A percentile compares a stretch with the other conserved stretches of the same genome.
Evolutionary conservation across 2,329 filamentous ascomycete species (phyloP).

Genomic region (Pseudovirgaria hyperparasitica): DNA sequence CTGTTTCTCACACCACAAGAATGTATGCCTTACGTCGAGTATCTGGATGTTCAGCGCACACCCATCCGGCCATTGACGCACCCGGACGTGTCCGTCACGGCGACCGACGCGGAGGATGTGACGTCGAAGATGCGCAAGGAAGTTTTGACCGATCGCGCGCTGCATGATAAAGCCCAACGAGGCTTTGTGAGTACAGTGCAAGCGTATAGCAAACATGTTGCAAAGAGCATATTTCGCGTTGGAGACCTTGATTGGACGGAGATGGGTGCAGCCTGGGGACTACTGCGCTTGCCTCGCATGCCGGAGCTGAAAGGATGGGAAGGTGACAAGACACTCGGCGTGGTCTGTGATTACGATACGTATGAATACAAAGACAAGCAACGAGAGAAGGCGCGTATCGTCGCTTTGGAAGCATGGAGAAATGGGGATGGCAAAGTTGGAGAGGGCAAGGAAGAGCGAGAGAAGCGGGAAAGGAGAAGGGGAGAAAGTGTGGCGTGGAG

Average conservation of each 20-base stretch:
- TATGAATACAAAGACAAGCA: conserved; percentile 33
- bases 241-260: conserved; percentile 75
- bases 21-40: conserved; percentile 83
- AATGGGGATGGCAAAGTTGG: conserved; percentile 15
- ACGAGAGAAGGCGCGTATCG: conserved; percentile 29
- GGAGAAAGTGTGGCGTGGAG: conserved; percentile 19
- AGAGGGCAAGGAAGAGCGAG: conserved; percentile 7
- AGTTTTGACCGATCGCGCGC: conserved; percentile 46
- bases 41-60: conserved; percentile 76
- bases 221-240: conserved; percentile 79
- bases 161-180: conserved; percentile 80
- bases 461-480: conserved; percentile 14
- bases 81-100: conserved; percentile 44
- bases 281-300: conserved; percentile 84
- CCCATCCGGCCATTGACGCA: conserved; percentile 55
- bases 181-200: conserved; percentile 91
- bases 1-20: conserved; percentile 71
- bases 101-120: conserved; percentile 45
- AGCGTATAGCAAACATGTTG: conserved; percentile 82
- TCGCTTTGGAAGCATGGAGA: conserved; percentile 18
- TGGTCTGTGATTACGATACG: conserved; percentile 26
- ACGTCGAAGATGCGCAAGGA: conserved; percentile 49
- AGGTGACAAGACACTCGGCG: conserved; percentile 28
- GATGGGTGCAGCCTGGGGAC: conserved; percentile 69
- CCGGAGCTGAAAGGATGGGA: conserved; percentile 52